Conservation (phyloP, 2,329 filamentous ascomycete species). For the Fonsecaea multimorphosa region DNA sequence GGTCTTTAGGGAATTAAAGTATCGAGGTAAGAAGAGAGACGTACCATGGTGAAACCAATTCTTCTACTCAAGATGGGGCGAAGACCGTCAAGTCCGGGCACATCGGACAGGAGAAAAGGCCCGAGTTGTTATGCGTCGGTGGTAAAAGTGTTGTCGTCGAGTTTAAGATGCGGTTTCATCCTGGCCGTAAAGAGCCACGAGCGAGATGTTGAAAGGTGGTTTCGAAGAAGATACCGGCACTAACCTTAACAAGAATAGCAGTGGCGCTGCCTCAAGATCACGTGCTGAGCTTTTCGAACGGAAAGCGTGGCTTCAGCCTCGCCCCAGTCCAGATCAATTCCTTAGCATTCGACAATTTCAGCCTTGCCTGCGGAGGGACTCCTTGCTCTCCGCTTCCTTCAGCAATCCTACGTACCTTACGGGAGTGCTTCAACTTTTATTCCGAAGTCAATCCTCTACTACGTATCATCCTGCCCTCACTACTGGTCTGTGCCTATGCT, state of each 20-base stretch:
- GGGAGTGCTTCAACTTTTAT: neutral
- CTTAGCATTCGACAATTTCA: no score
- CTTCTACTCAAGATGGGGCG: neutral
- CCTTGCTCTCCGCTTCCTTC: neutral
- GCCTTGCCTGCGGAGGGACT: neutral
- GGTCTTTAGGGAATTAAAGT: neutral
- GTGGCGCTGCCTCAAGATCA: neutral
- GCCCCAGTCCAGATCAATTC: neutral
- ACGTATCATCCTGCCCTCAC: neutral
- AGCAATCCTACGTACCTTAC: neutral
- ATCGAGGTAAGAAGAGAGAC: neutral
- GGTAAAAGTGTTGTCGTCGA: neutral
- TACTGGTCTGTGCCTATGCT: neutral
- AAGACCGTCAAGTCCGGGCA: no score
- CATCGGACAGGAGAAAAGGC: neutral
- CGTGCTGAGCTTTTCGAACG: neutral
- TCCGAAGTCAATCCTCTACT: neutral
- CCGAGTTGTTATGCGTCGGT: neutral
- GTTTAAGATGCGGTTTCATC: neutral
- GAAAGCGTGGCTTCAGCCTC: neutral
- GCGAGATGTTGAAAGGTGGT: slow-evolving; percentile 14
- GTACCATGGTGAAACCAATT: slow-evolving; percentile 1
- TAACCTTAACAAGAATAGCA: neutral
- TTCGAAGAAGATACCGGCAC: neutral
- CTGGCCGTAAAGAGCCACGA: neutral